Evolutionary conservation across 257 asterid species (phyloP).

Genomic region (Prunella vulgaris): DNA sequence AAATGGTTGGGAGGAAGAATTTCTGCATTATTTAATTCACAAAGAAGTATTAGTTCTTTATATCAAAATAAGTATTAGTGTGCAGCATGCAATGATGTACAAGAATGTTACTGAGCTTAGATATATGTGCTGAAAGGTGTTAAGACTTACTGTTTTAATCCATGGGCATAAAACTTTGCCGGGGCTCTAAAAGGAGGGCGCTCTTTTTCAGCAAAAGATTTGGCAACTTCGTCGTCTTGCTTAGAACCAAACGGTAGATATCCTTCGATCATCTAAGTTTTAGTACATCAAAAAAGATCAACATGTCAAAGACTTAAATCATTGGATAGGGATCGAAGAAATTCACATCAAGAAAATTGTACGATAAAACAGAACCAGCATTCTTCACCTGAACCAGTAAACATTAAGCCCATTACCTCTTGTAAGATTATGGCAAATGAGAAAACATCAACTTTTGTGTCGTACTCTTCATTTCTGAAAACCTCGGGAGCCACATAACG

Average conservation of each 20-base stretch:
- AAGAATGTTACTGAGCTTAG: background rate
- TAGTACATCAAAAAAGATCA: slow-evolving; percentile 30
- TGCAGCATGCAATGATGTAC: too few species aligned
- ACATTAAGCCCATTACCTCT: slow-evolving; percentile 43
- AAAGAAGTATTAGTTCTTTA: too few species aligned
- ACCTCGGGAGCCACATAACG: slow-evolving; percentile 96
- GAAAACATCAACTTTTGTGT: slow-evolving; percentile 94
- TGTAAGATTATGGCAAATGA: slow-evolving; percentile 90
- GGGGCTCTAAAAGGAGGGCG: slow-evolving; percentile 89
- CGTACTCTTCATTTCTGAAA: slow-evolving; percentile 77
- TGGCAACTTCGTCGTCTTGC: slow-evolving; percentile 62
- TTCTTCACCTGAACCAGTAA: background rate
- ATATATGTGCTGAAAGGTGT: background rate
- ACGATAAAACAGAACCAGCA: background rate
- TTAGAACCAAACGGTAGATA: slow-evolving; percentile 55
- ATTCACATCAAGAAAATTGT: too few species aligned
- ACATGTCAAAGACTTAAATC: slow-evolving; percentile 17
- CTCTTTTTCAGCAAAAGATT: slow-evolving; percentile 48
- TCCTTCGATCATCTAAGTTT: slow-evolving; percentile 87
- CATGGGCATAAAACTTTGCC: slow-evolving; percentile 65
- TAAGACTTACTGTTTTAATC: slow-evolving; percentile 64
- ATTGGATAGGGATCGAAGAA: background rate
- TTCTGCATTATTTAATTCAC: too few species aligned
- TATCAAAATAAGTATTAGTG: background rate
- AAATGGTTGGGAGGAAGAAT: too few species aligned